Conservation (phyloP, 257 asterid species). For the Knoxia roxburghii region DNA sequence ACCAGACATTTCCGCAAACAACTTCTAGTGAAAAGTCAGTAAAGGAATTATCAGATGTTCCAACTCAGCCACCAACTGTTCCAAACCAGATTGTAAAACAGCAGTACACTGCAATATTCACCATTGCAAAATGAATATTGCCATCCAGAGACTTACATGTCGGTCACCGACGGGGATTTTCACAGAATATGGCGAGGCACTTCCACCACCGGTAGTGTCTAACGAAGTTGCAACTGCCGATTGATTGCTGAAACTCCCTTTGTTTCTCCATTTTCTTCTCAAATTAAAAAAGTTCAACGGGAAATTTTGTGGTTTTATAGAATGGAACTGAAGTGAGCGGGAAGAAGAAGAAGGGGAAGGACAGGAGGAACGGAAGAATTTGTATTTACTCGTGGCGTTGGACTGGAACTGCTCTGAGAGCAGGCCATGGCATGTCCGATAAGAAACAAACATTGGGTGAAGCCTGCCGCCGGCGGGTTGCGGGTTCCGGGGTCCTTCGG, state of each 20-base stretch:
- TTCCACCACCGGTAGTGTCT: not conserved
- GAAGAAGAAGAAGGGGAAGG: not conserved
- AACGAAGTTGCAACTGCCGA: not conserved
- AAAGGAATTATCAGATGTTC: not conserved
- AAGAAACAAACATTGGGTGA: not conserved
- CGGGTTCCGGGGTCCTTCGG: no score
- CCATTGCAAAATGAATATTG: not conserved
- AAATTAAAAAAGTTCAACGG: not conserved
- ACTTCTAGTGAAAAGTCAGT: no score
- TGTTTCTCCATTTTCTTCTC: not conserved
- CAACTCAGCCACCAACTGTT: not conserved
- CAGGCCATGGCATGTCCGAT: not conserved
- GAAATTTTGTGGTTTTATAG: not conserved
- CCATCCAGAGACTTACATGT: slow-evolving; percentile 38
- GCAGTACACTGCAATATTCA: not conserved
- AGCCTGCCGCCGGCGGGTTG: not conserved
- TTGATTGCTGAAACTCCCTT: not conserved
- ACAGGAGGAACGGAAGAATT: not conserved
- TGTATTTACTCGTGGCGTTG: not conserved
- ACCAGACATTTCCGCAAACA: no score
- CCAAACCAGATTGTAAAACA: not conserved
- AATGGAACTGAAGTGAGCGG: not conserved
- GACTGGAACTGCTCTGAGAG: not conserved
- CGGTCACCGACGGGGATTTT: slow-evolving; percentile 78
- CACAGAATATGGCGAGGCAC: slow-evolving; percentile 48